Evolutionary conservation across 164 flowering plant species (phyloP), one percentile per base, ranked within the genome.

Genomic region (Brasenia schreberi): DNA sequence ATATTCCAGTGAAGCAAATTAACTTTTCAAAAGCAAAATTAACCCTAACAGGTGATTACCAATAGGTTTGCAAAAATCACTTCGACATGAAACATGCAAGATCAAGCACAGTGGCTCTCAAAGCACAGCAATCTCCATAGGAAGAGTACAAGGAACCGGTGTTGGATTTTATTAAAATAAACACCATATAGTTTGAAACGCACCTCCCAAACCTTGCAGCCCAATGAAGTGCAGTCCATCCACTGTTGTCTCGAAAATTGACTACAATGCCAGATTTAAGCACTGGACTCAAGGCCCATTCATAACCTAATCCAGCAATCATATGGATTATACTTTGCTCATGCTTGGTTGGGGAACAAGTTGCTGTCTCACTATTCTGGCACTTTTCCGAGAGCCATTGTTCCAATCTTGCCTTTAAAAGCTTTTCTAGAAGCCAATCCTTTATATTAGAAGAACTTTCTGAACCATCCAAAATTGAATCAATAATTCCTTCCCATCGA

Each of bases 221-320:
- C 99, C 99, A 95, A 72, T 95, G 99, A 64, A 95, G 97, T 18
- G 99, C 96, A 62, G 96, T 91, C 97, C 96, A 87, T 11, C 99
- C 99, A 70, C 85, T 84, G 10, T 78, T 75, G 66, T 95, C 99
- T 60, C 99, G 99, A 70, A 91, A 91, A 73, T 95, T 84, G 61
- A 95, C 66, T 66, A 79, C 75, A 70, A 95, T 83, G 53, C 97
- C 94, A 76, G 68, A 74, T 62, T 71, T 71, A 12, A 95, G 82
- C 73, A 95, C 75, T 52, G 90, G 79, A 56, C 69, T 81, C 66
- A 95, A 71, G 39, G 97, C 99, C 97, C 99, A 95, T 77, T 85
- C 97, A 79, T 81, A 95, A 33, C 97, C 99, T 80, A 95, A 80
- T 33, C 86, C 96, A 74, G 97, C 83, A 77, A 85, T 74, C 87